Conservation (phyloP, 495 filamentous ascomycete species). For the Penicillium canariense region DNA sequence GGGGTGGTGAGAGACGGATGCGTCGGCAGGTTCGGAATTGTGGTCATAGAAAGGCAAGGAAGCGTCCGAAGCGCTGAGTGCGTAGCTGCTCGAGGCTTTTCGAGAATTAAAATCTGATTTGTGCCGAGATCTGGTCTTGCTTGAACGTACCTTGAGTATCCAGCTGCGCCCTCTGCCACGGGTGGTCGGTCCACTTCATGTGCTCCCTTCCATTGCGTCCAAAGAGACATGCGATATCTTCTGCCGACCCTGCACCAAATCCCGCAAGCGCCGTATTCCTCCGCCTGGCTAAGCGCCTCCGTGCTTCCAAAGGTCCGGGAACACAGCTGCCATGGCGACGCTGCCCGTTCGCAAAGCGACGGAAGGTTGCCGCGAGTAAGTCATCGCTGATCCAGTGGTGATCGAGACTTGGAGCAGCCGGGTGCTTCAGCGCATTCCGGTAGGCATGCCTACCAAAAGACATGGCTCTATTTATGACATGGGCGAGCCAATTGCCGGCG, state of each 20-base stretch:
- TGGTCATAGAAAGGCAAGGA: conserved; percentile 25
- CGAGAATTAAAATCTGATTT: neutral
- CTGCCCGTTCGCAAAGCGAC: conserved; percentile 44
- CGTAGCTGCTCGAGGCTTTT: conserved; percentile 14
- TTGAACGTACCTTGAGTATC: conserved; percentile 27
- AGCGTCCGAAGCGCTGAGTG: conserved; percentile 9
- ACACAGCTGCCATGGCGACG: conserved; percentile 53
- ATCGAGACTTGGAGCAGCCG: conserved; percentile 29
- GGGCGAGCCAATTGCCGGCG: conserved; percentile 29
- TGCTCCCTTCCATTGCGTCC: conserved; percentile 47
- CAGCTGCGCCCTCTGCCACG: conserved; percentile 25
- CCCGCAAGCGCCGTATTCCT: conserved; percentile 48
- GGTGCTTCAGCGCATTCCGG: conserved; percentile 37
- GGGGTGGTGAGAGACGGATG: neutral
- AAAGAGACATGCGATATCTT: conserved; percentile 43
- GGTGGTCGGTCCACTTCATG: conserved; percentile 41
- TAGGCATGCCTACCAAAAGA: conserved; percentile 47
- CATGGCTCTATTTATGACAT: conserved; percentile 30
- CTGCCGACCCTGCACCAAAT: conserved; percentile 26
- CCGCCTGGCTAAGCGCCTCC: conserved; percentile 50
- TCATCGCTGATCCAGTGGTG: conserved; percentile 57
- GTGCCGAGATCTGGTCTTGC: neutral
- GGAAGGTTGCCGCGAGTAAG: conserved; percentile 47
- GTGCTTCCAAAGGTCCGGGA: conserved; percentile 60
- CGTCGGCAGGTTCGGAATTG: conserved; percentile 15